These are phyloP conservation scores for Pythium oligandrum DNA, from an alignment of 352 stramenopile species.

Conservation along the genomic window DNA sequence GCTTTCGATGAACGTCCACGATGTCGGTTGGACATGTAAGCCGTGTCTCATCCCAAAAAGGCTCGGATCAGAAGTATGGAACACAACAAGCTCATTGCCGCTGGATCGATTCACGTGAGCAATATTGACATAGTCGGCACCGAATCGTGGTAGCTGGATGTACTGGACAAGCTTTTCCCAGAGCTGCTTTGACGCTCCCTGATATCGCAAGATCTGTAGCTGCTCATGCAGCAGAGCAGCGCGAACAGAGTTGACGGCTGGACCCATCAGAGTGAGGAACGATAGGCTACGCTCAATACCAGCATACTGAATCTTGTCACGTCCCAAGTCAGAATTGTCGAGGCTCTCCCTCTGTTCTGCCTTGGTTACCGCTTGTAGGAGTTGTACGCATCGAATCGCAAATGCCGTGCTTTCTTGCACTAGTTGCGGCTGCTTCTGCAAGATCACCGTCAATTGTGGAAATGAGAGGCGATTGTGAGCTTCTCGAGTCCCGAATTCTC, in stretches of 20 bases:
- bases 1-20: too few species aligned
- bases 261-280: too few species aligned
- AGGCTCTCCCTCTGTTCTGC: too few species aligned
- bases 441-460: constrained; percentile 25
- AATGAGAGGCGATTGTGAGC: constrained; percentile 32
- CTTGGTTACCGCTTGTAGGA: constrained; percentile 4
- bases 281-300: neutral
- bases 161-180: constrained; percentile 14
- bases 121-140: constrained; percentile 2
- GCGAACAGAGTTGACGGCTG: constrained; percentile 8
- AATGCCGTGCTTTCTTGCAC: constrained; percentile 4
- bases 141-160: constrained; percentile 9
- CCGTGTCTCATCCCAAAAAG: neutral
- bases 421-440: constrained; percentile 8
- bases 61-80: neutral
- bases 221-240: constrained; percentile 14
- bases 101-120: neutral
- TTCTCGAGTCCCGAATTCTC: constrained; percentile 27
- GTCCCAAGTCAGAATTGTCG: too few species aligned
- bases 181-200: neutral
- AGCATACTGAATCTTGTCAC: neutral
- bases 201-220: constrained; percentile 3
- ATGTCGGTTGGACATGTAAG: too few species aligned
- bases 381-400: constrained; percentile 3
- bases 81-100: constrained; percentile 10